phyloP scores from a whole-genome alignment of 192 early-diverging fungal genomes.

The Funneliformis geosporum region DNA sequence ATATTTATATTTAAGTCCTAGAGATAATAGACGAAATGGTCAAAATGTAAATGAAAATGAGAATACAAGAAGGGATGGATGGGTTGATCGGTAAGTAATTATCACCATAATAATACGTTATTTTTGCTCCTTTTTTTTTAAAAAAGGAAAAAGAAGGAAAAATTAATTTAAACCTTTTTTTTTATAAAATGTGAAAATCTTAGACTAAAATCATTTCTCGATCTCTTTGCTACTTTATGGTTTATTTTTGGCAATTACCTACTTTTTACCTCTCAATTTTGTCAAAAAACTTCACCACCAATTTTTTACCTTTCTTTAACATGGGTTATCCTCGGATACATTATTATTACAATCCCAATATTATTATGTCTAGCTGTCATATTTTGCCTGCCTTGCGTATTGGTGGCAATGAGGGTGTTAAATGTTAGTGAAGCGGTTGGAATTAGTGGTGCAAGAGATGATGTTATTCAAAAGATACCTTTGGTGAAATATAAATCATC shows the following conservation, averaged over 20 bases:
- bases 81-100: constrained; percentile 34
- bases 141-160: background rate
- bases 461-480: constrained; percentile 69
- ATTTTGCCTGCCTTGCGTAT: constrained; percentile 65
- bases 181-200: background rate
- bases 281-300: constrained; percentile 50
- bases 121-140: constrained; percentile 12
- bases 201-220: constrained; percentile 63
- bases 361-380: constrained; percentile 60
- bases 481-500: constrained; percentile 59
- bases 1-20: constrained; percentile 59
- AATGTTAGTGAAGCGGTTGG: constrained; percentile 54
- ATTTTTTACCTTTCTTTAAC: constrained; percentile 63
- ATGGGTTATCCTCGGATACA: constrained; percentile 69
- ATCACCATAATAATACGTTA: background rate
- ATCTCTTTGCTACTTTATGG: constrained; percentile 62
- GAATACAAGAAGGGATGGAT: constrained; percentile 18
- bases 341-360: constrained; percentile 64
- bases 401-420: constrained; percentile 61
- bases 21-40: constrained; percentile 36
- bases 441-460: constrained; percentile 66
- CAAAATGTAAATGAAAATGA: constrained; percentile 23
- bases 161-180: constrained; percentile 15
- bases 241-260: constrained; percentile 75
- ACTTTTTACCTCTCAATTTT: constrained; percentile 55